phyloP scores from a whole-genome alignment of 2,329 filamentous ascomycete species.

The Nemania sp. region DNA sequence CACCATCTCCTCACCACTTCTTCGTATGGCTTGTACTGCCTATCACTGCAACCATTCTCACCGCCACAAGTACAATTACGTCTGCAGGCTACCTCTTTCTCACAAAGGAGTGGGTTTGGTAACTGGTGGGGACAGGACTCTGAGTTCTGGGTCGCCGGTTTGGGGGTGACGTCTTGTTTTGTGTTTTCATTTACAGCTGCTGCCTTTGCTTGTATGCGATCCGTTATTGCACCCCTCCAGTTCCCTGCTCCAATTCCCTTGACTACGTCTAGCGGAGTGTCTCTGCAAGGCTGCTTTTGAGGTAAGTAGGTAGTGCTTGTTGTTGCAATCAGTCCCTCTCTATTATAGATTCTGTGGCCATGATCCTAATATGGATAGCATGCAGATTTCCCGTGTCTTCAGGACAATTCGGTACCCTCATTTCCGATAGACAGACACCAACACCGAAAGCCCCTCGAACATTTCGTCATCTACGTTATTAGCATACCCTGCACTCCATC shows the following conservation, averaged over 20 bases:
- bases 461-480: conserved; percentile 34
- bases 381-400: conserved; percentile 43
- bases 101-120: conserved; percentile 3
- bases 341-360: no score
- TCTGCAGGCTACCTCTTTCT: conserved; percentile 8
- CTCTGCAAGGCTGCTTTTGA: background rate
- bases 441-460: conserved; percentile 35
- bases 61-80: background rate
- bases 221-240: background rate
- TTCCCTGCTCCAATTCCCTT: no score
- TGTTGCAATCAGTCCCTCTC: background rate
- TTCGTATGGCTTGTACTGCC: background rate
- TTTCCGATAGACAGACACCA: no score
- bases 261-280: background rate
- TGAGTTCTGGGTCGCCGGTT: background rate
- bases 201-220: conserved; percentile 16
- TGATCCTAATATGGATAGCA: conserved; percentile 33
- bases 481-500: conserved; percentile 18
- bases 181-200: conserved; percentile 17
- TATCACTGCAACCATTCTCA: background rate
- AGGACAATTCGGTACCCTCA: conserved; percentile 36
- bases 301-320: conserved; percentile 6
- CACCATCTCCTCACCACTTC: background rate
- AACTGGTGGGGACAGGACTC: conserved; percentile 6
- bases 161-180: background rate